These are phyloP conservation scores for Pachysolen tannophilus DNA, from an alignment of 805 yeast species.

Conservation along the genomic window DNA sequence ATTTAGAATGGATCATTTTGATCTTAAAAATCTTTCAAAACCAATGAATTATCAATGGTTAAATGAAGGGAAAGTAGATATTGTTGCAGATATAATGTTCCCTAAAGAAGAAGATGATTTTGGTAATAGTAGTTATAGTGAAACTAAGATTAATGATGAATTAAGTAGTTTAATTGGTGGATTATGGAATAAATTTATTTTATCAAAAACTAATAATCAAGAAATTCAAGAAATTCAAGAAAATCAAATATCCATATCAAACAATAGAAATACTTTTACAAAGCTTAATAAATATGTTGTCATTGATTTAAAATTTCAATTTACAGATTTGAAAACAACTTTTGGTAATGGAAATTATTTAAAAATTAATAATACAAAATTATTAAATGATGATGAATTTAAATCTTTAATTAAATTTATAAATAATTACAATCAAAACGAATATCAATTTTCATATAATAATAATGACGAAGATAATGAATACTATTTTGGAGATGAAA, in stretches of 20 bases:
- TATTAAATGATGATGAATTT: constrained; percentile 50
- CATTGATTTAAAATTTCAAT: constrained; percentile 57
- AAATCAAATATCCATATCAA: no score
- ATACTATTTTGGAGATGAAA: constrained; percentile 10
- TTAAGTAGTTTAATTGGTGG: constrained; percentile 10
- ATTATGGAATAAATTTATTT: constrained; percentile 13
- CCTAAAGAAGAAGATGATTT: constrained; percentile 42
- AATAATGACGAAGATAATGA: constrained; percentile 12
- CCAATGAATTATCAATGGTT: constrained; percentile 61
- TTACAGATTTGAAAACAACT: constrained; percentile 53
- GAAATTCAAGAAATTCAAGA: neutral
- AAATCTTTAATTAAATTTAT: constrained; percentile 55
- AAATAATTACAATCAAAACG: constrained; percentile 29
- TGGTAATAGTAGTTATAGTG: constrained; percentile 7
- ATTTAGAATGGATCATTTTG: constrained; percentile 30
- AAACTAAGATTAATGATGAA: constrained; percentile 15
- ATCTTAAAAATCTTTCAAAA: constrained; percentile 20
- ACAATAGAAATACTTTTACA: constrained; percentile 14
- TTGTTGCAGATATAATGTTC: constrained; percentile 64
- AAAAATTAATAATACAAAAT: constrained; percentile 45
- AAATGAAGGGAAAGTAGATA: constrained; percentile 59
- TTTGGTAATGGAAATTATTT: constrained; percentile 42
- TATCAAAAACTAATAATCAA: neutral
- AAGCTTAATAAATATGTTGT: constrained; percentile 45
- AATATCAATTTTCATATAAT: constrained; percentile 20